These are phyloP conservation scores for Diaporthe humulicola DNA, from an alignment of 2,329 filamentous ascomycete species.

Conservation along the genomic window DNA sequence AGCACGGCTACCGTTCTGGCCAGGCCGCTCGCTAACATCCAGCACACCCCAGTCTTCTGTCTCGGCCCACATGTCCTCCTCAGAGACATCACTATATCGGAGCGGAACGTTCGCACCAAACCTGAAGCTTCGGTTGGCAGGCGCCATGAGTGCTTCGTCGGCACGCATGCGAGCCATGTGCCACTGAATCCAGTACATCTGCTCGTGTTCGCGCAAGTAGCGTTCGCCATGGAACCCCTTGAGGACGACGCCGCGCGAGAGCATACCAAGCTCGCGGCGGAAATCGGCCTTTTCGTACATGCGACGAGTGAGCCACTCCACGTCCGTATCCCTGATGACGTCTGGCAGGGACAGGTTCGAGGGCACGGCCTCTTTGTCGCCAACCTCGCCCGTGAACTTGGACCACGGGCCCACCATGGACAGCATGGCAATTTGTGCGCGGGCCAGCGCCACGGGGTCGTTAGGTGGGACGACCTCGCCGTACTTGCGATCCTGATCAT, in stretches of 20 bases:
- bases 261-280: constrained; percentile 69
- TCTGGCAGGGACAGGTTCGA: constrained; percentile 46
- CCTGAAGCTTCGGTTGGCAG: constrained; percentile 41
- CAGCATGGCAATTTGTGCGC: constrained; percentile 73
- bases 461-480: constrained; percentile 75
- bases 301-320: constrained; percentile 64
- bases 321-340: constrained; percentile 61
- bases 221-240: constrained; percentile 71
- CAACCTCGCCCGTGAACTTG: constrained; percentile 66
- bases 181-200: constrained; percentile 67
- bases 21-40: constrained; percentile 37
- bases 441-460: constrained; percentile 70
- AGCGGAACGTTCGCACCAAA: constrained; percentile 42
- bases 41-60: constrained; percentile 42
- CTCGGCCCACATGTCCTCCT: constrained; percentile 42
- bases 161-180: constrained; percentile 49
- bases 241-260: constrained; percentile 69
- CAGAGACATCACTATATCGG: constrained; percentile 42
- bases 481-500: constrained; percentile 62
- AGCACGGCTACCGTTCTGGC: constrained; percentile 1
- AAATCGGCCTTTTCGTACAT: constrained; percentile 73
- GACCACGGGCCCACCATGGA: constrained; percentile 73
- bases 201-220: constrained; percentile 73
- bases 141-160: constrained; percentile 37
- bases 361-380: constrained; percentile 52